Evolutionary conservation across 208 protist species (phyloP), one percentile per base, ranked within the genome.

Genomic region (Wallacemonas collosoma): DNA sequence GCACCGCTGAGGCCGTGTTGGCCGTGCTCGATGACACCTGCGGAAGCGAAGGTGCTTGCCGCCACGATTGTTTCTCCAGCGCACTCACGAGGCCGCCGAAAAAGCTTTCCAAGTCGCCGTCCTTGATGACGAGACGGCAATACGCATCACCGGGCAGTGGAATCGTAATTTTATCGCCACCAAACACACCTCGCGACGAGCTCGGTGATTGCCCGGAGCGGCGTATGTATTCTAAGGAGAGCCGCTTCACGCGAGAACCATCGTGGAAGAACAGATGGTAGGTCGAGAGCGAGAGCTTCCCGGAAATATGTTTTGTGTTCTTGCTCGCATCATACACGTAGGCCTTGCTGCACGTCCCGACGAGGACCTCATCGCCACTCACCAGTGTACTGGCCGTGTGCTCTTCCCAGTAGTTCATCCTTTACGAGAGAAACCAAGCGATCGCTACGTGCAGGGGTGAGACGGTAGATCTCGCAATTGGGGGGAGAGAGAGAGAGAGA

Each of bases 271-370:
- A 73, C 12, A 95, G 73, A 53, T 88, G 66, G 71, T 92, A 79
- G 14, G 87, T 90, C 1, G 88, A 84, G 15, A 95, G 66, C 7
- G 79, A 82, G 47, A 95, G 47, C 56, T 84, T 92, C 8, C 90
- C 90, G 1, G 85, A 81, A 11, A 73, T 68, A 72, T 83, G 86
- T 45, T 90, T 47, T 44, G 86, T 91, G 41, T 83, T 86, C 1
- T 61, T 75, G 11, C 87, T 72, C 17, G 76, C 66, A 58, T 95
- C 76, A 69, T 93, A 90, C 4, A 93, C 65, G 38, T 74, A 70
- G 9, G 86, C 81, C 50, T 80, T 81, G 50, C 71, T 71, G 55
- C 86, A 80, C 1, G 75, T 68, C 40, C 71, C 64, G 14, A 95
- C 61, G 35, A 88, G 75, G 11, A 93, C 77, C 72, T 93, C 88